phyloP scores from a whole-genome alignment of 495 filamentous ascomycete genomes.

The Emericellopsis terricola region DNA sequence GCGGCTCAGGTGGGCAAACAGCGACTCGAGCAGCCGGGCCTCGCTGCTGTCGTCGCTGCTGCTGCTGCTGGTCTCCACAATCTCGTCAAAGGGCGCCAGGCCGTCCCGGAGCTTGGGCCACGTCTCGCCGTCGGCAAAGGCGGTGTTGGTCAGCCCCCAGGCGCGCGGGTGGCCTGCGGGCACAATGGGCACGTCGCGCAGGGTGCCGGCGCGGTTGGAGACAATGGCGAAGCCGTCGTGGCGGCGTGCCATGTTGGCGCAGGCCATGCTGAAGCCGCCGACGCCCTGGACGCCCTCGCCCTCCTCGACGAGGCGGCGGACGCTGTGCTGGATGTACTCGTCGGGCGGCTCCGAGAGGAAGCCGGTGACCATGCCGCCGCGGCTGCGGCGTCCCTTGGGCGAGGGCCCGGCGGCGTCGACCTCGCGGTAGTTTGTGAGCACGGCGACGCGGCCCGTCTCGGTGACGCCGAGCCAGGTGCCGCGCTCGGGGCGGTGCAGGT shows the following conservation, averaged over 20 bases:
- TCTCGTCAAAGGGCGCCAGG: conserved; percentile 25
- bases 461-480: conserved; percentile 96
- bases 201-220: conserved; percentile 61
- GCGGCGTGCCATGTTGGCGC: conserved; percentile 47
- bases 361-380: conserved; percentile 73
- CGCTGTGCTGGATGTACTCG: conserved; percentile 42
- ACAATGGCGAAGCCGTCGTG: conserved; percentile 62
- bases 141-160: conserved; percentile 73
- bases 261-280: conserved; percentile 85
- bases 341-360: conserved; percentile 44
- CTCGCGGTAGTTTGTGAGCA: conserved; percentile 91
- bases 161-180: conserved; percentile 42
- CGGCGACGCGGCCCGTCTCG: conserved; percentile 62
- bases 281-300: conserved; percentile 48
- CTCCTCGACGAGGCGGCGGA: conserved; percentile 44
- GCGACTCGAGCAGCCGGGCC: conserved; percentile 45
- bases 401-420: conserved; percentile 31
- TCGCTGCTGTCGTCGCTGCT: conserved; percentile 20
- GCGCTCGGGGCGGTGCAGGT: conserved; percentile 31
- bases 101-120: conserved; percentile 68
- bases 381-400: conserved; percentile 41
- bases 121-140: conserved; percentile 40
- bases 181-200: conserved; percentile 52
- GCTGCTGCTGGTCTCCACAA: conserved; percentile 12
- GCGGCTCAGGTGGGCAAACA: conserved; percentile 50